These are phyloP conservation scores for Nakataea oryzae DNA, from an alignment of 2,329 filamentous ascomycete species.

Conservation along the genomic window DNA sequence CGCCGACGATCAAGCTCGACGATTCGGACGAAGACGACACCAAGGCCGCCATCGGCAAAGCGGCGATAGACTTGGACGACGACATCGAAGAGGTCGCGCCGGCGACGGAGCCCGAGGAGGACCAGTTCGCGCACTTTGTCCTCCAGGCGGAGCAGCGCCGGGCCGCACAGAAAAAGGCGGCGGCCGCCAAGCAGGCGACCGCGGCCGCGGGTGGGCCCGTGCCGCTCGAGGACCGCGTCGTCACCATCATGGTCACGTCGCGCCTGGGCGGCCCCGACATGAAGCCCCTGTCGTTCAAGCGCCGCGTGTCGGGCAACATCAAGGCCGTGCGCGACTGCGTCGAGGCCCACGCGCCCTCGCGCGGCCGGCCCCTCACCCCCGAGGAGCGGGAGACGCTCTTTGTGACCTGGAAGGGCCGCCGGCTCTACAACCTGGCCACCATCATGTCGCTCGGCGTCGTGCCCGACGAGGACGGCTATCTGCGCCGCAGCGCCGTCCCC, in stretches of 20 bases:
- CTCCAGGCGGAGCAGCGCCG: neutral
- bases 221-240: conserved; percentile 1
- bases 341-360: conserved; percentile 50
- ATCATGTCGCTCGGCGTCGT: conserved; percentile 56
- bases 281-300: conserved; percentile 44
- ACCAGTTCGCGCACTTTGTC: conserved; percentile 2
- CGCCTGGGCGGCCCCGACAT: conserved; percentile 32
- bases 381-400: conserved; percentile 48
- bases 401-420: conserved; percentile 67
- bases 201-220: conserved; percentile 7
- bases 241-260: conserved; percentile 53
- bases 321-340: conserved; percentile 59
- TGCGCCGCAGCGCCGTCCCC: conserved; percentile 22
- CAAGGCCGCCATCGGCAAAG: neutral
- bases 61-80: neutral
- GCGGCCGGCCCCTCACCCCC: conserved; percentile 22
- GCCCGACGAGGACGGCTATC: conserved; percentile 29
- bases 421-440: conserved; percentile 67
- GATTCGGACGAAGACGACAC: conserved; percentile 5
- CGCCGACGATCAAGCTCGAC: conserved; percentile 2
- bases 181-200: conserved; percentile 5
- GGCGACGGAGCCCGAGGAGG: neutral
- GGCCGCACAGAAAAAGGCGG: neutral
- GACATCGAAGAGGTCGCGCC: neutral
- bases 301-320: conserved; percentile 58